Evolutionary conservation across 768 basidiomycete species (phyloP).

Genomic region (Boletellus ananiceps): DNA sequence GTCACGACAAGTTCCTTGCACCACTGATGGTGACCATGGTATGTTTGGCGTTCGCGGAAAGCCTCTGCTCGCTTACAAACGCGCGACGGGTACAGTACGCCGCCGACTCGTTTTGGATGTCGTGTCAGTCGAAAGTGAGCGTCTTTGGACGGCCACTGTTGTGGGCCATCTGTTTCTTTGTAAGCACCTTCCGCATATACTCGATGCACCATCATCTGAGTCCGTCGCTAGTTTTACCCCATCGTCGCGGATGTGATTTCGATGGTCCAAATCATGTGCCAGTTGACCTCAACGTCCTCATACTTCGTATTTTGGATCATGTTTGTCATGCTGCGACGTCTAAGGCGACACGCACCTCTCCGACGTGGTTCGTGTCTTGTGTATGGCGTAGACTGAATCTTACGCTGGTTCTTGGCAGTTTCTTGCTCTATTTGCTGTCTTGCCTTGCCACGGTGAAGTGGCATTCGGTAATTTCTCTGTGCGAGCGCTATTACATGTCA

Average conservation of each 20-base stretch:
- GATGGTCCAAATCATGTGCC: slow-evolving; percentile 8
- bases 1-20: slow-evolving; percentile 1
- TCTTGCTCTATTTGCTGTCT: background rate
- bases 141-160: slow-evolving; percentile 3
- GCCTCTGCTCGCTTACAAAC: background rate
- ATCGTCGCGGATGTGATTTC: slow-evolving; percentile 22
- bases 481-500: background rate
- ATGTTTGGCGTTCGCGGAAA: background rate
- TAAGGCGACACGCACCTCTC: slow-evolving; percentile 3
- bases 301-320: slow-evolving; percentile 9
- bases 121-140: slow-evolving; percentile 1
- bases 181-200: background rate
- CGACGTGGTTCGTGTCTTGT: slow-evolving; percentile 6
- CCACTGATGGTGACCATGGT: slow-evolving; percentile 5
- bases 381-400: background rate
- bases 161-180: slow-evolving; percentile 22
- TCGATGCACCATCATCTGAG: background rate
- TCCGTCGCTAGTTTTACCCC: slow-evolving; percentile 14
- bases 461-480: background rate
- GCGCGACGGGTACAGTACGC: background rate
- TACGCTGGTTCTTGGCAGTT: slow-evolving; percentile 5
- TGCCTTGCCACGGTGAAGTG: slow-evolving; percentile 3
- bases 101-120: slow-evolving; percentile 2
- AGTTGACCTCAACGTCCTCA: slow-evolving; percentile 14
- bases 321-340: slow-evolving; percentile 1